A percentile compares a stretch with the other conserved stretches of the same genome.
Evolutionary conservation across 768 basidiomycete species (phyloP).

Genomic region (Trametes cinnabarina): DNA sequence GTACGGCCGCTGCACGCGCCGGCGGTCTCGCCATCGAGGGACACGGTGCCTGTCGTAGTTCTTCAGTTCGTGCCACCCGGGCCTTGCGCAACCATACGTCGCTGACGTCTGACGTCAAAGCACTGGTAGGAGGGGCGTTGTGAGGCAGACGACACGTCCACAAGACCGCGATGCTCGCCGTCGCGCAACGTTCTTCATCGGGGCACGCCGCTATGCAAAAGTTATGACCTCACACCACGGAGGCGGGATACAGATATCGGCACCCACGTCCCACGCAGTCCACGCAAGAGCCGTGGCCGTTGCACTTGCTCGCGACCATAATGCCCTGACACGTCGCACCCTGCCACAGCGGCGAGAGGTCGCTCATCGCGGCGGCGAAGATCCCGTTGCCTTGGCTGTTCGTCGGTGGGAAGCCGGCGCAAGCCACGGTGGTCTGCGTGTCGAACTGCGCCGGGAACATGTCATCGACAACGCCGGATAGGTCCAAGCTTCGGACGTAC

Average conservation of each 20-base stretch:
- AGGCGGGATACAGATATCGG: neutral
- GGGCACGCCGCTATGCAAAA: constrained; percentile 20
- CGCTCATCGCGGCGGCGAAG: constrained; percentile 33
- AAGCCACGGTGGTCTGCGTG: constrained; percentile 21
- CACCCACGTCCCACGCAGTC: constrained; percentile 31
- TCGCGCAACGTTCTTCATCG: constrained; percentile 23
- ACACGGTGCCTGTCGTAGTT: constrained; percentile 21
- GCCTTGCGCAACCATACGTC: too few species aligned
- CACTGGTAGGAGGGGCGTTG: constrained; percentile 23
- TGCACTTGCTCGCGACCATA: constrained; percentile 27
- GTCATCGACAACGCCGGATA: too few species aligned
- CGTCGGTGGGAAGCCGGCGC: constrained; percentile 26
- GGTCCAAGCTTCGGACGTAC: too few species aligned
- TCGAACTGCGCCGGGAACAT: constrained; percentile 1
- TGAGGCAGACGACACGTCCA: neutral
- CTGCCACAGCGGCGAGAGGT: constrained; percentile 33
- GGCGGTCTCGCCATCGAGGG: constrained; percentile 29
- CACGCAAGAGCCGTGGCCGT: constrained; percentile 29
- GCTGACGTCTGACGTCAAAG: constrained; percentile 30
- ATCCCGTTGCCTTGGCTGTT: constrained; percentile 32
- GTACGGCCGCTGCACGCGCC: constrained; percentile 31
- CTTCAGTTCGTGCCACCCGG: neutral
- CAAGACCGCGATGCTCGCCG: neutral
- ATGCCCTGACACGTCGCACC: constrained; percentile 30
- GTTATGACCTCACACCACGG: neutral